A percentile compares a stretch with the other conserved stretches of the same genome.
Conservation (phyloP, 352 stramenopile species). For the Phytophthora uliginosa region DNA sequence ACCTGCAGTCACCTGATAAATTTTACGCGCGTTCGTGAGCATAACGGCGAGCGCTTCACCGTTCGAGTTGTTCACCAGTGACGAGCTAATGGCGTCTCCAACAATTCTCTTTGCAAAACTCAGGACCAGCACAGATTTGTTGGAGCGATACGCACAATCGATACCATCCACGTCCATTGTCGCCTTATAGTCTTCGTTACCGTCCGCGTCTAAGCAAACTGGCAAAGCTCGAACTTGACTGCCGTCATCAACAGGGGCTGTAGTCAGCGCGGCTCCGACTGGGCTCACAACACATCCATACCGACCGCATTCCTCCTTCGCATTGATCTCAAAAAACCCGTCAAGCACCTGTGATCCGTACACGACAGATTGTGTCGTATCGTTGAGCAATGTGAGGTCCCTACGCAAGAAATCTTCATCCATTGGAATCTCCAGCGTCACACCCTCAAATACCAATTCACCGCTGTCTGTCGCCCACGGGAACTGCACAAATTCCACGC, state of each 20-base stretch:
- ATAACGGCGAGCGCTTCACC: conserved; percentile 35
- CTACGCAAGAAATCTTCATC: conserved; percentile 46
- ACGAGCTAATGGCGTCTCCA: conserved; percentile 50
- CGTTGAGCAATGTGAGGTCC: conserved; percentile 33
- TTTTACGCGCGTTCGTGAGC: conserved; percentile 52
- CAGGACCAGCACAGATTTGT: conserved; percentile 55
- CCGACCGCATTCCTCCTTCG: conserved; percentile 66
- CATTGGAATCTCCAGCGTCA: conserved; percentile 60
- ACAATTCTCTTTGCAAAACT: conserved; percentile 66
- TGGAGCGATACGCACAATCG: conserved; percentile 38
- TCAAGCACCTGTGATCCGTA: conserved; percentile 34
- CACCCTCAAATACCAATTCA: conserved; percentile 45
- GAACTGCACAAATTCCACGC: conserved; percentile 45
- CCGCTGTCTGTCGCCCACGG: conserved; percentile 37
- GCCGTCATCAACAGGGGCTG: conserved; percentile 47
- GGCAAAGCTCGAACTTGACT: conserved; percentile 59
- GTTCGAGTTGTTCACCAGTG: conserved; percentile 14
- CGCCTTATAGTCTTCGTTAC: conserved; percentile 40
- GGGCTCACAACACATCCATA: conserved; percentile 56
- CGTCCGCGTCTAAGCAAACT: conserved; percentile 46
- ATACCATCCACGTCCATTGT: conserved; percentile 40
- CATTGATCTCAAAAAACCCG: conserved; percentile 62
- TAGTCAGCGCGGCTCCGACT: conserved; percentile 36
- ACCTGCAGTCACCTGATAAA: conserved; percentile 59
- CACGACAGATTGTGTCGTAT: conserved; percentile 47